phyloP scores from a whole-genome alignment of 75 land plant species.

The Adiantum capillusveneris region DNA sequence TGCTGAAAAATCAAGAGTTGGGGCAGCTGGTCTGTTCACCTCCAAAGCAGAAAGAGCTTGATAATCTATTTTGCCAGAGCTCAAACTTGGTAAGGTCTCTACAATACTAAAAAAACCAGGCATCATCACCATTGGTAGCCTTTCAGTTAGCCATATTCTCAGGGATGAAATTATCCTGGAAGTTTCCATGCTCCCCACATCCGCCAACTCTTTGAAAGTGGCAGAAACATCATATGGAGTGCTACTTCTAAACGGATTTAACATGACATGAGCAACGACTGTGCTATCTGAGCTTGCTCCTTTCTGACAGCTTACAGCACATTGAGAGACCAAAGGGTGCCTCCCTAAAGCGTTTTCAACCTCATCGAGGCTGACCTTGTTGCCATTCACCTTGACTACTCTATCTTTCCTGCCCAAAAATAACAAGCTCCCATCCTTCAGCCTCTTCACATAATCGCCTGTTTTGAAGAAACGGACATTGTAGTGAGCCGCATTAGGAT shows the following conservation, averaged over 20 bases:
- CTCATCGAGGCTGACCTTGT: conserved; percentile 62
- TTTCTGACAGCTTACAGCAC: conserved; percentile 32
- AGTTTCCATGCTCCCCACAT: neutral
- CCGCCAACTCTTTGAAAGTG: too few relatives aligned
- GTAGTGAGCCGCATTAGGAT: neutral
- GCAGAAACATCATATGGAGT: neutral
- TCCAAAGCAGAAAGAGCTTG: neutral
- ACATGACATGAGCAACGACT: conserved; percentile 37
- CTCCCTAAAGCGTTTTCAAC: conserved; percentile 47
- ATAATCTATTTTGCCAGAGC: conserved; percentile 69
- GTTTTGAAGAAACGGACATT: conserved; percentile 37
- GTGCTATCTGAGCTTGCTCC: conserved; percentile 9
- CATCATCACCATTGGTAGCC: conserved; percentile 50
- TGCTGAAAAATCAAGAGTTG: neutral
- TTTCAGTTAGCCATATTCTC: conserved; percentile 44
- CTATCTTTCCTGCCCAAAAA: conserved; percentile 77
- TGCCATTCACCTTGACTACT: conserved; percentile 54
- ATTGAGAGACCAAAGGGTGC: conserved; percentile 51
- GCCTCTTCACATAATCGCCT: conserved; percentile 58
- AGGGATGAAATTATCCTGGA: conserved; percentile 11
- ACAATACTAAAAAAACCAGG: conserved; percentile 31
- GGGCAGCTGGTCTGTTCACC: neutral
- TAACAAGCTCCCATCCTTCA: conserved; percentile 47
- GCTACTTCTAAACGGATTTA: neutral
- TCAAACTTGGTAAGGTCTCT: conserved; percentile 33